Conservation (phyloP, 495 filamentous ascomycete genomes). For the Xylaria castorea region DNA sequence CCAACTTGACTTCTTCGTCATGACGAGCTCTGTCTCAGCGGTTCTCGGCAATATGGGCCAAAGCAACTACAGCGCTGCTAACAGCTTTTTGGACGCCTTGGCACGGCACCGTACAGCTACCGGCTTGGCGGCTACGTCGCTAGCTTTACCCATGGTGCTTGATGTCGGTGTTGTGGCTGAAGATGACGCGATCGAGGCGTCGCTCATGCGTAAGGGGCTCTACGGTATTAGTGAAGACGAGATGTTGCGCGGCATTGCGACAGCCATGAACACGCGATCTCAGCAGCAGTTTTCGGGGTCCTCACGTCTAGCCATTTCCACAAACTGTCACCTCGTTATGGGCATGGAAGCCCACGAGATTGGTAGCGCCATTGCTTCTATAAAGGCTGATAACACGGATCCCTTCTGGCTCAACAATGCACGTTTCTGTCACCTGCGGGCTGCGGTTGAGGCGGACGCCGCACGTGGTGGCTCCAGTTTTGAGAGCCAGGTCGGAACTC, state of each 20-base stretch:
- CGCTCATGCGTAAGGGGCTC: conserved; percentile 38
- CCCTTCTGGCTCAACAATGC: conserved; percentile 29
- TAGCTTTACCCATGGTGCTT: conserved; percentile 49
- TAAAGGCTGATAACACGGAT: conserved; percentile 21
- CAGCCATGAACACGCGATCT: conserved; percentile 30
- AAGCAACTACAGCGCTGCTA: conserved; percentile 63
- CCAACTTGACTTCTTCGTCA: conserved; percentile 66
- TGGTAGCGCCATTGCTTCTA: conserved; percentile 7
- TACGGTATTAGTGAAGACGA: conserved; percentile 45
- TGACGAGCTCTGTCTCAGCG: conserved; percentile 52
- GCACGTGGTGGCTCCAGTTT: conserved; percentile 9
- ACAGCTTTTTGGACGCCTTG: conserved; percentile 59
- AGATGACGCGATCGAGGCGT: conserved; percentile 30
- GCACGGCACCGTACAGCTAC: conserved; percentile 46
- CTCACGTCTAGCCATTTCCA: not conserved
- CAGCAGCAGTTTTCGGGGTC: not conserved
- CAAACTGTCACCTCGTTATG: conserved; percentile 27
- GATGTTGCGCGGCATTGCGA: conserved; percentile 37
- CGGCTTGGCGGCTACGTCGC: conserved; percentile 43
- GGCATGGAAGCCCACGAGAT: conserved; percentile 37
- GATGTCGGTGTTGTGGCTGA: conserved; percentile 48
- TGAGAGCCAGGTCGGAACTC: not conserved
- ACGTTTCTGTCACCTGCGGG: conserved; percentile 17
- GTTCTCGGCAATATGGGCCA: conserved; percentile 61
- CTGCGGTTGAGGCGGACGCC: not conserved